Conservation (phyloP, 2,329 filamentous ascomycete species). For the Colletotrichum musae region DNA sequence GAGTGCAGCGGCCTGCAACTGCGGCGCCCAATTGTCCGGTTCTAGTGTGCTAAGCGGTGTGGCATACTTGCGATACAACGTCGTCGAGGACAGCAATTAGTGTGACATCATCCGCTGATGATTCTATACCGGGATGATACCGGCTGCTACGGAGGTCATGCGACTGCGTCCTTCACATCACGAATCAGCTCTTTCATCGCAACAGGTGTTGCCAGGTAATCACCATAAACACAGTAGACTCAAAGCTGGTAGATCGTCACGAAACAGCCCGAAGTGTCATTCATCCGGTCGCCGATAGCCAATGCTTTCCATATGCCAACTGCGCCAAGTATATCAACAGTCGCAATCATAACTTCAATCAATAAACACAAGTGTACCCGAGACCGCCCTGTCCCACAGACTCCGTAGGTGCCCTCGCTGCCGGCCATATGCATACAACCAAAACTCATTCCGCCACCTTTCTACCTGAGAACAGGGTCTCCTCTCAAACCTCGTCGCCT, state of each 20-base stretch:
- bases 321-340: constrained; percentile 22
- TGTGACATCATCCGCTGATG: constrained; percentile 8
- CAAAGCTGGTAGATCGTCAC: neutral
- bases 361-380: neutral
- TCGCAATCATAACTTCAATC: neutral
- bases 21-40: constrained; percentile 10
- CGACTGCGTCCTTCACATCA: neutral
- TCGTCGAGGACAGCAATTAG: neutral
- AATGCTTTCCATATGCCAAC: constrained; percentile 12
- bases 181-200: neutral
- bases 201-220: too few species aligned
- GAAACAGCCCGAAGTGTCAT: constrained; percentile 13
- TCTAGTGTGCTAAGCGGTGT: neutral
- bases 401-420: neutral
- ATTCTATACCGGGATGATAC: constrained; percentile 13
- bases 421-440: constrained; percentile 12
- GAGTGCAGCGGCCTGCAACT: constrained; percentile 16
- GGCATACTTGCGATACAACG: neutral
- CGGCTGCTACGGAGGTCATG: neutral
- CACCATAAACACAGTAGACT: neutral
- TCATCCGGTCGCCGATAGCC: constrained; percentile 10
- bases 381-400: neutral
- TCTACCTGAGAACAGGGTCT: neutral
- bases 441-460: neutral
- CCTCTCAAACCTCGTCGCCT: neutral